phyloP scores from a whole-genome alignment of 2,329 filamentous ascomycete genomes.

The Claviceps sp. region DNA sequence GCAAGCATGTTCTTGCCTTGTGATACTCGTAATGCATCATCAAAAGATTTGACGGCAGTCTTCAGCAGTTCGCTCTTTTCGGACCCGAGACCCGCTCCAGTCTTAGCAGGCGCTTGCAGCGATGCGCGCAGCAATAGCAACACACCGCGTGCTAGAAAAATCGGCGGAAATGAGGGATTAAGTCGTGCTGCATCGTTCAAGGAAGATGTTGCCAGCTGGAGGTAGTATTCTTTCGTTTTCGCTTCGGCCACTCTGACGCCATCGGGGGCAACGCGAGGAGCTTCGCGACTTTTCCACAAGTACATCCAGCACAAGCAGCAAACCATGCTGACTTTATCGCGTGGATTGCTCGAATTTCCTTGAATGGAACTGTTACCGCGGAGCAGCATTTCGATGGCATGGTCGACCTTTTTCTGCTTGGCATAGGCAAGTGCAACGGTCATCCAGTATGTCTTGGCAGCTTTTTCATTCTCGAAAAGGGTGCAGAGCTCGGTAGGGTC shows the following conservation, averaged over 20 bases:
- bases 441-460: slow-evolving; percentile 90
- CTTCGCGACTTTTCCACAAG: slow-evolving; percentile 75
- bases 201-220: slow-evolving; percentile 78
- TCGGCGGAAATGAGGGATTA: slow-evolving; percentile 80
- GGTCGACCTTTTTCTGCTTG: slow-evolving; percentile 86
- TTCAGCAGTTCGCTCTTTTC: slow-evolving; percentile 70
- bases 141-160: slow-evolving; percentile 84
- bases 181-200: slow-evolving; percentile 93
- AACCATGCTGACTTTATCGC: slow-evolving; percentile 76
- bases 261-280: slow-evolving; percentile 49
- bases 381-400: slow-evolving; percentile 59
- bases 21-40: slow-evolving; percentile 79
- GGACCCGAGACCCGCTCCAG: slow-evolving; percentile 50
- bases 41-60: slow-evolving; percentile 82
- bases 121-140: slow-evolving; percentile 80
- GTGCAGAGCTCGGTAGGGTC: slow-evolving; percentile 92
- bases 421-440: slow-evolving; percentile 94
- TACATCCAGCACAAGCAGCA: slow-evolving; percentile 85
- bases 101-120: slow-evolving; percentile 60
- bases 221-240: slow-evolving; percentile 86
- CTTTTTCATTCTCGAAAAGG: slow-evolving; percentile 85
- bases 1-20: slow-evolving; percentile 84
- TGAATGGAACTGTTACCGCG: slow-evolving; percentile 62
- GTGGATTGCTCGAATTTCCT: slow-evolving; percentile 53
- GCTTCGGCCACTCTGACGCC: slow-evolving; percentile 53